Evolutionary conservation across 2,329 filamentous ascomycete genomes (phyloP), one percentile per base, ranked within the genome.

Genomic region (Colletotrichum agaves): DNA sequence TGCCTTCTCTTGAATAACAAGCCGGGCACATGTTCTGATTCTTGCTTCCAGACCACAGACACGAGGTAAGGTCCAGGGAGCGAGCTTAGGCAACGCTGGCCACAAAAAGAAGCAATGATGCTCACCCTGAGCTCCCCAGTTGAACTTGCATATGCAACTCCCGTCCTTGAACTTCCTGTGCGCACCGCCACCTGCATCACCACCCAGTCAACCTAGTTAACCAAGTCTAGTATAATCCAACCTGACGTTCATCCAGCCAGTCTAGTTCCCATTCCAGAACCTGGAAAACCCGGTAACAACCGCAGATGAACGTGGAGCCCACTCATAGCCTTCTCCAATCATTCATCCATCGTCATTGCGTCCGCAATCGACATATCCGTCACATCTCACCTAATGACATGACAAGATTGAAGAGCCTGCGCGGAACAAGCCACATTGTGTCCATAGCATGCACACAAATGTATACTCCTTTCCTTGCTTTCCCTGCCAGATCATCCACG

Each of bases 171-270:
- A 15, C 58, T 50, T 52, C 58, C 37, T 21, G 23, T 62, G 65
- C 65, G 65, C 65, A 64, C 65, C 61, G 65, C 65, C 65, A 67
- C 65, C 53, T 67, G 65, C 65, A 67, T 67, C 65, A 67, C 53
- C 61, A 41, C 65, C 53, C 61, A 59, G 65, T 55, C 23, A 27
- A 27, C 27, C 27, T 7, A 27, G 27, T 27, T 37, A 33, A 12
- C 39, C 63, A 60, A 50, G 44, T 41, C 31, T 39, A 27, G 8
- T 27, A 27, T 7, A 2, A 27, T 7, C 6, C 27, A 27, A 27
- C 27, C 27, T 27, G 27, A 27, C 27, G 27, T 27, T 27, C 27
- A 7, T 27, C 27, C 27, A n/a, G 21, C 49, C 17, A 17, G 50
- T 39, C 7, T 35, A 27, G 53, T 21, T 19, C 35, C 47, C 37